Conservation (phyloP, 805 yeast species). For the Saturnispora gosingensis region DNA sequence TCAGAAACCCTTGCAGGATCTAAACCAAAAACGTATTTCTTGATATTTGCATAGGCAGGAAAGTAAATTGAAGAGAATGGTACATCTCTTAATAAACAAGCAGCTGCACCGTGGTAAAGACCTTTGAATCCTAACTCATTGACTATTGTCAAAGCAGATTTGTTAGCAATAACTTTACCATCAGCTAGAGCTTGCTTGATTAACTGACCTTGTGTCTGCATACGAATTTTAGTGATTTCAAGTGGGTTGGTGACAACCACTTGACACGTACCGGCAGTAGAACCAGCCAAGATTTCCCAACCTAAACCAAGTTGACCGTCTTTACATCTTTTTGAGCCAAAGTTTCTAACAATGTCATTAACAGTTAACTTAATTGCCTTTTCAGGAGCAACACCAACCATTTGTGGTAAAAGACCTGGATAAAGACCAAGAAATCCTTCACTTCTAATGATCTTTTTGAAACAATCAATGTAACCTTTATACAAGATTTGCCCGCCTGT, state of each 20-base stretch:
- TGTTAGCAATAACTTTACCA: slow-evolving; percentile 26
- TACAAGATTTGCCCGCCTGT: slow-evolving; percentile 47
- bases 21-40: slow-evolving; percentile 69
- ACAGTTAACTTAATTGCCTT: slow-evolving; percentile 95
- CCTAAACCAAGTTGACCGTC: slow-evolving; percentile 40
- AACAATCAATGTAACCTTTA: slow-evolving; percentile 78
- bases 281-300: slow-evolving; percentile 82
- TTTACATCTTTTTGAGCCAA: slow-evolving; percentile 44
- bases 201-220: slow-evolving; percentile 84
- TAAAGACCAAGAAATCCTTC: slow-evolving; percentile 85
- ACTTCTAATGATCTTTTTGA: slow-evolving; percentile 57
- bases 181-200: slow-evolving; percentile 31
- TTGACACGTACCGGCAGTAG: slow-evolving; percentile 93
- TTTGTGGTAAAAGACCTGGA: slow-evolving; percentile 88
- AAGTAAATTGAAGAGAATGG: slow-evolving; percentile 96
- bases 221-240: slow-evolving; percentile 89
- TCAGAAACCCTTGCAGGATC: slow-evolving; percentile 57
- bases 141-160: slow-evolving; percentile 63
- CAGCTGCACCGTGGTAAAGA: slow-evolving; percentile 82
- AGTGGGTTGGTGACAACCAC: slow-evolving; percentile 93
- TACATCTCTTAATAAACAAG: slow-evolving; percentile 89
- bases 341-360: slow-evolving; percentile 75
- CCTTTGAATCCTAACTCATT: slow-evolving; percentile 76
- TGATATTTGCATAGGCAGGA: slow-evolving; percentile 93
- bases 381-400: slow-evolving; percentile 97